phyloP scores from a whole-genome alignment of 2,329 filamentous ascomycete species.

The Acarospora socialis region DNA sequence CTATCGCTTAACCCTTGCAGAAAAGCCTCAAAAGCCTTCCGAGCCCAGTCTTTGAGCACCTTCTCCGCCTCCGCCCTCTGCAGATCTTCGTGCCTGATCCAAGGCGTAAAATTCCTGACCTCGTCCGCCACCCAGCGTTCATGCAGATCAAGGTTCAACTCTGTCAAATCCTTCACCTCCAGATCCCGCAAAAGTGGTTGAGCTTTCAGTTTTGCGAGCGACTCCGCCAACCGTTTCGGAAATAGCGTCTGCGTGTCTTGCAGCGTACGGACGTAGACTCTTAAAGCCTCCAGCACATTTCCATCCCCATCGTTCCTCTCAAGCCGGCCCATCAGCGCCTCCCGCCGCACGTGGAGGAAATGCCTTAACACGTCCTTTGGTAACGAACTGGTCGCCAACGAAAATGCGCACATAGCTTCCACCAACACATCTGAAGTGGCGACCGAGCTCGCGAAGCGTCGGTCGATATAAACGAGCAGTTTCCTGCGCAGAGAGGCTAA shows the following conservation, averaged over 20 bases:
- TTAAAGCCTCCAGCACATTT: slow-evolving; percentile 49
- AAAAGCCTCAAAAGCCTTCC: slow-evolving; percentile 44
- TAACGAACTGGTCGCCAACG: slow-evolving; percentile 65
- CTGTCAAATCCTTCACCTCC: slow-evolving; percentile 50
- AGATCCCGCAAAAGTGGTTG: slow-evolving; percentile 58
- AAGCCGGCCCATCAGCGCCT: slow-evolving; percentile 51
- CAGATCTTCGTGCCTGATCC: slow-evolving; percentile 68
- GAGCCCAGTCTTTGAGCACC: slow-evolving; percentile 50
- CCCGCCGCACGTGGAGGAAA: slow-evolving; percentile 59
- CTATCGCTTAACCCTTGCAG: slow-evolving; percentile 47
- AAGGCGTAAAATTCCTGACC: slow-evolving; percentile 72
- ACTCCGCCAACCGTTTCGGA: slow-evolving; percentile 55
- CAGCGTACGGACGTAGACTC: slow-evolving; percentile 62
- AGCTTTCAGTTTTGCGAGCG: slow-evolving; percentile 53
- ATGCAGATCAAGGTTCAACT: slow-evolving; percentile 62
- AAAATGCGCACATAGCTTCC: slow-evolving; percentile 67
- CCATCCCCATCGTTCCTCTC: slow-evolving; percentile 33
- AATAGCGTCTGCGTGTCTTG: slow-evolving; percentile 64
- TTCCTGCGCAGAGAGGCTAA: slow-evolving; percentile 48
- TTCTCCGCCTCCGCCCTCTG: slow-evolving; percentile 45
- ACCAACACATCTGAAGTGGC: slow-evolving; percentile 40
- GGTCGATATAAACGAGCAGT: slow-evolving; percentile 51
- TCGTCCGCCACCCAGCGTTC: slow-evolving; percentile 70
- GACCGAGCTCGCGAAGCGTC: slow-evolving; percentile 31
- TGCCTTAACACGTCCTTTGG: slow-evolving; percentile 64